Conservation (phyloP, 805 yeast species). For the Candida khao-thaluensis region DNA sequence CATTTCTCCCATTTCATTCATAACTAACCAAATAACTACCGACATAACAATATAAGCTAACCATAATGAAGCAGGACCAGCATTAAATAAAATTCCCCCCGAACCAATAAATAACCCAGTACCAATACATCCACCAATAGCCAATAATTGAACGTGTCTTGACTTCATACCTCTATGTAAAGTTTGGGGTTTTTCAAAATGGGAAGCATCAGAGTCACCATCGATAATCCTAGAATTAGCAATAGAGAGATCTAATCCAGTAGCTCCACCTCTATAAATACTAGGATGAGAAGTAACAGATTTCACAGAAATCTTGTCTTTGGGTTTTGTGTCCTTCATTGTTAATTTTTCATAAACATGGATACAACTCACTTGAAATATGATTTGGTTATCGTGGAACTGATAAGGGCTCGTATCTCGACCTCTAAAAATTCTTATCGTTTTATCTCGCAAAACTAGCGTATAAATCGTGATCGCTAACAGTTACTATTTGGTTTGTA, state of each 20-base stretch:
- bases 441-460: too few species aligned
- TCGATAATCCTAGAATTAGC: conserved; percentile 26
- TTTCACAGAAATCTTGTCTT: conserved; percentile 14
- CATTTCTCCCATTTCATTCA: conserved; percentile 36
- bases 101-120: conserved; percentile 71
- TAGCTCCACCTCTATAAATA: conserved; percentile 25
- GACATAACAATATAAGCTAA: conserved; percentile 32
- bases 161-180: conserved; percentile 40
- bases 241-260: conserved; percentile 27
- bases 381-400: too few species aligned
- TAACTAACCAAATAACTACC: conserved; percentile 26
- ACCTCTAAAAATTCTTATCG: too few species aligned
- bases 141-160: conserved; percentile 68
- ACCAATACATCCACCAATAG: conserved; percentile 65
- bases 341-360: too few species aligned
- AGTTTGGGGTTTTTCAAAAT: conserved; percentile 13
- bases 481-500: too few species aligned
- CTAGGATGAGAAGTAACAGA: conserved; percentile 21
- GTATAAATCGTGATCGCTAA: too few species aligned
- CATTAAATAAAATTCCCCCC: conserved; percentile 54
- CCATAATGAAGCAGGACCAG: conserved; percentile 66
- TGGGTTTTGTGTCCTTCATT: conserved; percentile 1
- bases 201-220: conserved; percentile 19
- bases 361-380: too few species aligned
- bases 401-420: too few species aligned